Base-by-base conservation (phyloP, 2,329 filamentous ascomycete genomes). In the Paecilomyces dactylethromorphus region DNA sequence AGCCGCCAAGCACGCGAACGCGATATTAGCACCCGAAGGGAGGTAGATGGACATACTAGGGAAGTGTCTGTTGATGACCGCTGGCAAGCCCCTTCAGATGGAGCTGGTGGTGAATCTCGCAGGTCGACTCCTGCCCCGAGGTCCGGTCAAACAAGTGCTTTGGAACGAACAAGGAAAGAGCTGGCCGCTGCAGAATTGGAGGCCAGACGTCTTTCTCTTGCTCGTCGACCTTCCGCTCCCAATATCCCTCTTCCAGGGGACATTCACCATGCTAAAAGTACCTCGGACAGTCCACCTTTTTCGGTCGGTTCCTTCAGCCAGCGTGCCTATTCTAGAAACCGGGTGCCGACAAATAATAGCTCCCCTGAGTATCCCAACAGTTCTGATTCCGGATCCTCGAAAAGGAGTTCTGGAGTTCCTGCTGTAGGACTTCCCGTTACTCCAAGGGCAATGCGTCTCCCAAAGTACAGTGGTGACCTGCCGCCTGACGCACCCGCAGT, bases 401-500 rank as follows among this genome's bases (percentile, higher is more conserved):
- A 74, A 15, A 78, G 76, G 1, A 76, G 78, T 2, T 80, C 81
- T 13, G 78, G 78, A 1, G 69, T 68, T 1, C 81, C 84, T 5
- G 82, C 84, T 5, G 82, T 93, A 56, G 92, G 92, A 0, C 82
- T 96, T n/a, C 92, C 93, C 13, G 91, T 92, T 1, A 97, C 92
- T 0, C 92, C 93, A 31, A 87, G 91, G 76, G 92, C 92, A 1
- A 96, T 97, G 92, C 85, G 89, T 21, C 86, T 95, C 70, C 84
- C 85, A 1, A 86, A 90, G 51, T 86, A 93, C 65, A 82, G 82
- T 71, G 68, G 65, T 52, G 68, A 68, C 55, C 60, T 65, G 33
- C 76, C 80, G 52, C 73, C 77, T 33, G 78, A 82, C 32, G 77
- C 80, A 24, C 83, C 83, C 24, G 78, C 80, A n/a, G 78, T 85